Evolutionary conservation across 2,329 filamentous ascomycete species (phyloP).

Genomic region (Aspergillus arachidicola): DNA sequence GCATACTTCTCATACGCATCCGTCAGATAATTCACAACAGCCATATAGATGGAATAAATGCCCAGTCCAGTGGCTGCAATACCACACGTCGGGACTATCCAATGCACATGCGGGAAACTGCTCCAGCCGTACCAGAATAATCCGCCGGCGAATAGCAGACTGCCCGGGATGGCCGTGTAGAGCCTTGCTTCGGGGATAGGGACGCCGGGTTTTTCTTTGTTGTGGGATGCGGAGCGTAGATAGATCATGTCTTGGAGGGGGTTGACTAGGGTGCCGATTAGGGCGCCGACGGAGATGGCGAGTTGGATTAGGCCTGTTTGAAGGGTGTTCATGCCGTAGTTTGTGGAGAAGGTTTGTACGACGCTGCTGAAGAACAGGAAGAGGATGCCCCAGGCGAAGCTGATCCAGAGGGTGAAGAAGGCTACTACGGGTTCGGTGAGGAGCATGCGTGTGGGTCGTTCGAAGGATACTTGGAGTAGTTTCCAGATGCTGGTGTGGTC

Average conservation of each 20-base stretch:
- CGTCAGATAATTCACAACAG: conserved; percentile 52
- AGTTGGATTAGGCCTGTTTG: conserved; percentile 45
- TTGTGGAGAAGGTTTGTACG: conserved; percentile 42
- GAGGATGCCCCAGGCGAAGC: conserved; percentile 48
- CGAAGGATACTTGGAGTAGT: conserved; percentile 43
- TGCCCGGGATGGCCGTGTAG: conserved; percentile 47
- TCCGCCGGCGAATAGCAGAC: conserved; percentile 37
- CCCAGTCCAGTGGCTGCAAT: conserved; percentile 43
- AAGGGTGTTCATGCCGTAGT: conserved; percentile 39
- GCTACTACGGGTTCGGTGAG: conserved; percentile 47
- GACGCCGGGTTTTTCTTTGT: conserved; percentile 39
- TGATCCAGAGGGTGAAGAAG: conserved; percentile 49
- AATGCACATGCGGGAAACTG: conserved; percentile 28
- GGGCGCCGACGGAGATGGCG: conserved; percentile 45
- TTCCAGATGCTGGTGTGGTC: conserved; percentile 25
- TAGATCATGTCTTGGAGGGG: conserved; percentile 41
- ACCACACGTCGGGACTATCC: conserved; percentile 37
- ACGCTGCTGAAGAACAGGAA: conserved; percentile 48
- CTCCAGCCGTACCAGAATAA: conserved; percentile 43
- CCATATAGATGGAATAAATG: conserved; percentile 50
- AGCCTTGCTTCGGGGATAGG: conserved; percentile 48
- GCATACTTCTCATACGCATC: conserved; percentile 54
- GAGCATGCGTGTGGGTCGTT: conserved; percentile 43
- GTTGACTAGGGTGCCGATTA: conserved; percentile 46
- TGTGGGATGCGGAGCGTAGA: conserved; percentile 21